Conservation (phyloP, 495 filamentous ascomycete species). For the Lasiosphaeria hispida region DNA sequence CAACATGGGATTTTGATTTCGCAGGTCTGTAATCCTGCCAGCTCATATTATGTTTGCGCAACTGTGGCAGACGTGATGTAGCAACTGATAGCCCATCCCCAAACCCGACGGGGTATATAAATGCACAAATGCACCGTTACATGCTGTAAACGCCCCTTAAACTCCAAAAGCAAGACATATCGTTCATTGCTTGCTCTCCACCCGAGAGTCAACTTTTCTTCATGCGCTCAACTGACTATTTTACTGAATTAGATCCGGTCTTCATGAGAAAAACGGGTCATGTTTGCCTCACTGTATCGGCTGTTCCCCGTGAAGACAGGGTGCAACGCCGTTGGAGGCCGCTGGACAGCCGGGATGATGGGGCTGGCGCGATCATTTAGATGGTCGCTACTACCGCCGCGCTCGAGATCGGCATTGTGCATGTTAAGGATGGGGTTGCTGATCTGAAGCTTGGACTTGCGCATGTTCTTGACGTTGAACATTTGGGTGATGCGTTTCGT, state of each 20-base stretch:
- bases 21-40: too few species aligned
- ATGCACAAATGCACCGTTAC: too few species aligned
- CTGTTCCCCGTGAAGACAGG: slow-evolving; percentile 39
- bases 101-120: too few species aligned
- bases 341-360: slow-evolving; percentile 47
- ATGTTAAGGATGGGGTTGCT: slow-evolving; percentile 40
- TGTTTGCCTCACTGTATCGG: slow-evolving; percentile 49
- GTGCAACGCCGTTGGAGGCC: slow-evolving; percentile 51
- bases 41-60: too few species aligned
- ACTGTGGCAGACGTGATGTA: too few species aligned
- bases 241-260: not conserved
- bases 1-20: too few species aligned
- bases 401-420: slow-evolving; percentile 31
- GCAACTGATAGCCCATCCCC: too few species aligned
- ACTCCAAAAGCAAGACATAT: too few species aligned
- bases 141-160: too few species aligned
- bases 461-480: slow-evolving; percentile 38
- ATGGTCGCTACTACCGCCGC: slow-evolving; percentile 14
- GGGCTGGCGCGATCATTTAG: slow-evolving; percentile 44
- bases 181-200: too few species aligned
- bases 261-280: slow-evolving; percentile 30
- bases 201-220: too few species aligned
- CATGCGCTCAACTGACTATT: too few species aligned
- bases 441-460: slow-evolving; percentile 41
- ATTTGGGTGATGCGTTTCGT: slow-evolving; percentile 27